phyloP scores from a whole-genome alignment of 2,329 filamentous ascomycete genomes.

The Plectosphaerella plurivora region DNA sequence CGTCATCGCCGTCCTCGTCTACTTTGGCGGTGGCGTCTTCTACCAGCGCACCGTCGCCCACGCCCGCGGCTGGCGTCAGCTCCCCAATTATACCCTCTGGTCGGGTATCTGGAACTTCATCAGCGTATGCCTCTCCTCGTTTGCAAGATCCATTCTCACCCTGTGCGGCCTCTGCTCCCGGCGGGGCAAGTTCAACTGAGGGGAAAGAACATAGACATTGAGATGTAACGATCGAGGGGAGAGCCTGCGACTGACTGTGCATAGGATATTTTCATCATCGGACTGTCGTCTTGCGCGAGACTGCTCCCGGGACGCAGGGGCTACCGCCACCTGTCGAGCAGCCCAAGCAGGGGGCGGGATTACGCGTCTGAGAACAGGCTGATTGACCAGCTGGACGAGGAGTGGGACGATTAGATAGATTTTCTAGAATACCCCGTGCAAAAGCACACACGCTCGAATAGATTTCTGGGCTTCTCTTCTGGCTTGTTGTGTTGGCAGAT shows the following conservation, averaged over 20 bases:
- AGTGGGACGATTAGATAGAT: slow-evolving; percentile 73
- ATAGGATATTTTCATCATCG: slow-evolving; percentile 63
- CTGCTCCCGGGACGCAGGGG: slow-evolving; percentile 61
- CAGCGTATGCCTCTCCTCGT: slow-evolving; percentile 58
- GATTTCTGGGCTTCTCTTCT: background rate
- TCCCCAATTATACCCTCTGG: slow-evolving; percentile 94
- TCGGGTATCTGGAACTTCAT: slow-evolving; percentile 80
- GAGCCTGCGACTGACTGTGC: too few species aligned
- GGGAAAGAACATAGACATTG: too few species aligned
- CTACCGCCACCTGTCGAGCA: slow-evolving; percentile 60
- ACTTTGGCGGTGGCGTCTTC: slow-evolving; percentile 86
- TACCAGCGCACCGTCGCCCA: slow-evolving; percentile 95
- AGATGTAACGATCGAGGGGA: too few species aligned
- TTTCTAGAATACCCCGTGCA: background rate
- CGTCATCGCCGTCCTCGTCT: slow-evolving; percentile 73
- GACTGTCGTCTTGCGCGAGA: slow-evolving; percentile 65
- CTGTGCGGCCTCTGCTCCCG: background rate
- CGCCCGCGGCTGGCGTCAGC: slow-evolving; percentile 88
- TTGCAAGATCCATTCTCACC: background rate
- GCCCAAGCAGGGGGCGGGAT: slow-evolving; percentile 43
- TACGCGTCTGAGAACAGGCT: slow-evolving; percentile 85
- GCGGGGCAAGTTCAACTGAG: slow-evolving; percentile 1
- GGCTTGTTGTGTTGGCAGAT: background rate
- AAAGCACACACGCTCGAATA: background rate
- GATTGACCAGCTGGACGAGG: slow-evolving; percentile 94